Evolutionary conservation across 768 basidiomycete species (phyloP).

Genomic region (Gyrodon lividus): DNA sequence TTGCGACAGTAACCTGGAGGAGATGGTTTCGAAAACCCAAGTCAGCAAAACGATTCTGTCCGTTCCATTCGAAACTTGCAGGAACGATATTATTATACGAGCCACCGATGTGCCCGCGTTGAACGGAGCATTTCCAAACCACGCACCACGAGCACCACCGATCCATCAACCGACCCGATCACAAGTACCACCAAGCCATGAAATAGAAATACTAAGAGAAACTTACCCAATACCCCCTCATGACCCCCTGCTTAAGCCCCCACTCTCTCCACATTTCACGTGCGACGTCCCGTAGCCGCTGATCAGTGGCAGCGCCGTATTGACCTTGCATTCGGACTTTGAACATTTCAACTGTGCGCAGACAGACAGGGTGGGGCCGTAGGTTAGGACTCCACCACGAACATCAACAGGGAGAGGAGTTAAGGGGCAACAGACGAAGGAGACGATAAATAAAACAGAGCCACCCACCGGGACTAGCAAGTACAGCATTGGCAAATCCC

Average conservation of each 20-base stretch:
- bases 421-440: background rate
- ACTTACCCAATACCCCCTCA: constrained; percentile 94
- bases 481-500: constrained; percentile 83
- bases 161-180: too few relatives aligned
- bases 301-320: constrained; percentile 79
- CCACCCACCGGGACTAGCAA: constrained; percentile 80
- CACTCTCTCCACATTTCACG: constrained; percentile 84
- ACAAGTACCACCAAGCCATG: constrained; percentile 9
- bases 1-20: constrained; percentile 75
- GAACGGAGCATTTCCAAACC: too few relatives aligned
- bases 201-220: background rate
- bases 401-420: background rate
- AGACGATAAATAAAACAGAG: background rate
- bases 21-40: background rate
- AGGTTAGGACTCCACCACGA: background rate
- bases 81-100: background rate
- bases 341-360: constrained; percentile 96
- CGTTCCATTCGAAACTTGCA: too few relatives aligned
- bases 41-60: background rate
- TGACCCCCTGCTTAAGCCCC: constrained; percentile 85
- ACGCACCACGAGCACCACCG: background rate
- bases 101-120: too few relatives aligned
- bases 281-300: constrained; percentile 68
- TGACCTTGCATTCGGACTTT: constrained; percentile 98
- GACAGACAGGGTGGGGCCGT: background rate